These are phyloP conservation scores for Ampelomyces quisqualis DNA, from an alignment of 2,329 filamentous ascomycete species.

Conservation along the genomic window DNA sequence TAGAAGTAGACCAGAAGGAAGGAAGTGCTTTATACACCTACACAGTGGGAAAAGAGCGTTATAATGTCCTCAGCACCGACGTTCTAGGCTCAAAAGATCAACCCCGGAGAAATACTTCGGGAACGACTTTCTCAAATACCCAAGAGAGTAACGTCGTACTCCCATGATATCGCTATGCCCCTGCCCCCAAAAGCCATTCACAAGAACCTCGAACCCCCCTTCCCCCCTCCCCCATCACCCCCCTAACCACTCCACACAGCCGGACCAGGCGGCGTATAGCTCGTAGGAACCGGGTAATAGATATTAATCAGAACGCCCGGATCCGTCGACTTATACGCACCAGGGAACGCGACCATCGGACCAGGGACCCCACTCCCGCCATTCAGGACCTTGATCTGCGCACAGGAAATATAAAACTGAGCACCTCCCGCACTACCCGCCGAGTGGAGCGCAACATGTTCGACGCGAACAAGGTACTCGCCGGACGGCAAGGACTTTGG, in stretches of 20 bases:
- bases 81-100: no score
- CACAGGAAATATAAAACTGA: constrained; percentile 50
- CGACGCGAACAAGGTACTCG: constrained; percentile 50
- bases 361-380: constrained; percentile 40
- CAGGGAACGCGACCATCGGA: constrained; percentile 45
- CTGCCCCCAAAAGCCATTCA: background rate
- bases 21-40: no score
- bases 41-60: no score
- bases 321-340: constrained; percentile 32
- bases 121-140: no score
- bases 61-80: no score
- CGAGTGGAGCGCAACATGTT: constrained; percentile 51
- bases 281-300: constrained; percentile 26
- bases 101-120: no score
- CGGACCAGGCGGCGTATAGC: constrained; percentile 24
- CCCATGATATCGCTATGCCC: no score
- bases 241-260: constrained; percentile 20
- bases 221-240: background rate
- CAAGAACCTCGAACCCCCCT: background rate
- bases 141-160: no score
- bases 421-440: constrained; percentile 37
- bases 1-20: no score
- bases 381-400: constrained; percentile 47
- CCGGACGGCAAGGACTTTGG: constrained; percentile 46
- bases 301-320: constrained; percentile 32